Conservation (phyloP, 2,329 filamentous ascomycete species). For the Aspergillus calidoustus region DNA sequence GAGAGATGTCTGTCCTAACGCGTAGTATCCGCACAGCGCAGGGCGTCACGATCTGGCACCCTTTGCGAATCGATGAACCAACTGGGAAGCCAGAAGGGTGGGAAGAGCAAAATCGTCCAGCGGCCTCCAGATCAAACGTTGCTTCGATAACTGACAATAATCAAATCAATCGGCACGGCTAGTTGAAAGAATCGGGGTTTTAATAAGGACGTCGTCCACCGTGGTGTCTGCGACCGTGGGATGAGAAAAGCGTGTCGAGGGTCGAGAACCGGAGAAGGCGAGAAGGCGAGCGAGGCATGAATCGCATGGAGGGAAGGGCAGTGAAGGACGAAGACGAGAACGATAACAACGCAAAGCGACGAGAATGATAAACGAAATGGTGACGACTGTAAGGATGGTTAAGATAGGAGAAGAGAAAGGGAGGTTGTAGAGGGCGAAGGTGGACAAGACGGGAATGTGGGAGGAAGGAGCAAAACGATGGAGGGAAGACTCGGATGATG, state of each 20-base stretch:
- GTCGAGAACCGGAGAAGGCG: slow-evolving; percentile 26
- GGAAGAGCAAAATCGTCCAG: neutral
- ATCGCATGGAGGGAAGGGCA: slow-evolving; percentile 28
- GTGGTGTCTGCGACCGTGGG: slow-evolving; percentile 33
- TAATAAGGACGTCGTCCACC: slow-evolving; percentile 23
- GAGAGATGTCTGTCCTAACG: neutral
- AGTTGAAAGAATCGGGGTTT: slow-evolving; percentile 5
- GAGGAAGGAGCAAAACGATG: slow-evolving; percentile 5
- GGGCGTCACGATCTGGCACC: neutral
- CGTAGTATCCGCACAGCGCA: neutral
- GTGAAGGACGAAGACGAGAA: slow-evolving; percentile 6
- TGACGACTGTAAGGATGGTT: slow-evolving; percentile 18
- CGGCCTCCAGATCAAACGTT: neutral
- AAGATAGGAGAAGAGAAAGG: slow-evolving; percentile 19
- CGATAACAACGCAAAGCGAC: slow-evolving; percentile 17
- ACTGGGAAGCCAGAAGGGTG: neutral
- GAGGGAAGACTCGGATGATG: slow-evolving; percentile 2
- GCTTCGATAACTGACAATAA: neutral
- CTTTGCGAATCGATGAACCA: neutral
- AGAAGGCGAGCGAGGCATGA: slow-evolving; percentile 26
- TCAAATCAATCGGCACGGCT: neutral
- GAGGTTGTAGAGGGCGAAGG: slow-evolving; percentile 5
- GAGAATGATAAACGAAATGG: slow-evolving; percentile 20
- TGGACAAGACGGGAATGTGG: slow-evolving; percentile 9
- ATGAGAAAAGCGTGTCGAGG: slow-evolving; percentile 27